A percentile compares a stretch with the other conserved stretches of the same genome.
phyloP scores from a whole-genome alignment of 495 filamentous ascomycete species.

The Penicillium soppii region DNA sequence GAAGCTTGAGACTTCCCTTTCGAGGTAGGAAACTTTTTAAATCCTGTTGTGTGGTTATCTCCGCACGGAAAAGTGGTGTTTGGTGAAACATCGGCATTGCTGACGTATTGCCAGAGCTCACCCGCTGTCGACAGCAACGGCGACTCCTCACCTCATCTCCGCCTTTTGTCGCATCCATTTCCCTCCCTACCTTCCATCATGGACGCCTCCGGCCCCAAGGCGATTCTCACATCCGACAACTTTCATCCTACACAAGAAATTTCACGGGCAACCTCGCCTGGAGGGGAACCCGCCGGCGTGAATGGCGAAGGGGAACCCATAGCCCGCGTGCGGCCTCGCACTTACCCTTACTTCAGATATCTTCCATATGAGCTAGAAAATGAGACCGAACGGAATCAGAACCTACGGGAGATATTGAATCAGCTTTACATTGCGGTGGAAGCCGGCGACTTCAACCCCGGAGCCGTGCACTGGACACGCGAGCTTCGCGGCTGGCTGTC shows the following conservation, averaged over 20 bases:
- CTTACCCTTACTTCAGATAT: slow-evolving; percentile 86
- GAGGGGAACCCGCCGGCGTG: slow-evolving; percentile 55
- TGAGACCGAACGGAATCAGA: slow-evolving; percentile 66
- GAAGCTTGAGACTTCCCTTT: slow-evolving; percentile 23
- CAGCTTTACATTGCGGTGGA: slow-evolving; percentile 89
- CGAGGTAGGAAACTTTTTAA: slow-evolving; percentile 1
- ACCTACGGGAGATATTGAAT: slow-evolving; percentile 80
- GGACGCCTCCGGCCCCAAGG: slow-evolving; percentile 38
- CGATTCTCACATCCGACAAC: slow-evolving; percentile 47
- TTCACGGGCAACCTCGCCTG: slow-evolving; percentile 66
- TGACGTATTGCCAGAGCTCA: slow-evolving; percentile 33
- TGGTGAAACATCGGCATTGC: slow-evolving; percentile 14
- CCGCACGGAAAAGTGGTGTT: not conserved
- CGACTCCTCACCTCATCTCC: slow-evolving; percentile 23
- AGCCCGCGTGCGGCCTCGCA: slow-evolving; percentile 77
- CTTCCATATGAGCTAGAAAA: slow-evolving; percentile 87
- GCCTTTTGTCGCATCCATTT: slow-evolving; percentile 13
- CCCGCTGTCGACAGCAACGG: slow-evolving; percentile 28
- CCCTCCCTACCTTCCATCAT: slow-evolving; percentile 28
- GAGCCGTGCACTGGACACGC: slow-evolving; percentile 94
- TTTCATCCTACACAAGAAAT: slow-evolving; percentile 50
- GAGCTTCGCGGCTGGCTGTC: slow-evolving; percentile 94
- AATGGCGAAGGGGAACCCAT: slow-evolving; percentile 55
- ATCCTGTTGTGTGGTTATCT: not conserved
- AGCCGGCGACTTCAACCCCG: slow-evolving; percentile 90